Conservation (phyloP, 176 grass and related monocot species). For the Rhipidocladum racemiflorum region DNA sequence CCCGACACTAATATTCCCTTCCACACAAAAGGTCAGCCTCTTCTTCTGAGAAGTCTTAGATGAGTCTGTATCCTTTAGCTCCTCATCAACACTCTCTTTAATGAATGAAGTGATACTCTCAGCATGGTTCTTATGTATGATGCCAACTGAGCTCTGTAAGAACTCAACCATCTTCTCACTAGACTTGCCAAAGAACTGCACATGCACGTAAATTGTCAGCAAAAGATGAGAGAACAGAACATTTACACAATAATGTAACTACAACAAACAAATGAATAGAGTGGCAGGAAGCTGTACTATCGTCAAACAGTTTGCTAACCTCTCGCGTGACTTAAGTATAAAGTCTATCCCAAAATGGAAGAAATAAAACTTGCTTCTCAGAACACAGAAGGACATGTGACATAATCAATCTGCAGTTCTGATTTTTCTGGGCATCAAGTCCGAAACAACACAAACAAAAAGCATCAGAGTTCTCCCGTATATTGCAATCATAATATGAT, state of each 20-base stretch:
- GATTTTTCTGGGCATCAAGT: not conserved
- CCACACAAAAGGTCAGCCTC: conserved; percentile 92
- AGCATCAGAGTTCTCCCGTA: not conserved
- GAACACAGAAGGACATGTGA: not conserved
- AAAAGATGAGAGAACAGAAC: not conserved
- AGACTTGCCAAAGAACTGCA: conserved; percentile 79
- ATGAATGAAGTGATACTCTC: conserved; percentile 94
- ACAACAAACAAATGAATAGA: not conserved
- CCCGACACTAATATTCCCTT: conserved; percentile 98
- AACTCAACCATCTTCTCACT: conserved; percentile 92
- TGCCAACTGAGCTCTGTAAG: conserved; percentile 81
- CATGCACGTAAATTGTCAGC: not conserved
- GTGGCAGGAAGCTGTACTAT: not conserved
- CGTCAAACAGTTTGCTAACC: not conserved
- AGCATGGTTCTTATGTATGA: conserved; percentile 93
- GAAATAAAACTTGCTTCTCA: not conserved
- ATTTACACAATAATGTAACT: not conserved
- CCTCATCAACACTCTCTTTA: conserved; percentile 83
- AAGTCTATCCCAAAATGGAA: not conserved
- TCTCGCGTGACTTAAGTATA: not conserved
- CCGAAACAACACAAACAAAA: not conserved
- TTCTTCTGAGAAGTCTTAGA: conserved; percentile 55
- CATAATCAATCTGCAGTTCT: not conserved
- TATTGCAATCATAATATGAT: not conserved
- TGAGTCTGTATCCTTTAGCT: conserved; percentile 48